Base-by-base conservation (phyloP, 139 green algal genomes). In the Micractinium conductrix region DNA sequence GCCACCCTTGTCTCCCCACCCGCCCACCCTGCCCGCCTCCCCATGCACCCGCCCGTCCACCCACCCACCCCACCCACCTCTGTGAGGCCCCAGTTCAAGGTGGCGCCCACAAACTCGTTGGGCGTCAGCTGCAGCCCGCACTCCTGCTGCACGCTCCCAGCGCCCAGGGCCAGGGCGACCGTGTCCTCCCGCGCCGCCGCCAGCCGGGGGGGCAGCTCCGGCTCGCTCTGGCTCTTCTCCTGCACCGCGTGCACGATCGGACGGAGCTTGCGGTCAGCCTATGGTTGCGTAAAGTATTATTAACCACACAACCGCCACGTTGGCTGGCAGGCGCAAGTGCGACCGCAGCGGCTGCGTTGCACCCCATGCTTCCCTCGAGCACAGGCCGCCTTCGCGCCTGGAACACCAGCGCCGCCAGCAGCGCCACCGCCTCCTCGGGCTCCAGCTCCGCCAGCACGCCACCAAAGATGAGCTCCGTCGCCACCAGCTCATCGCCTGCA, bases 401-500 rank as follows among this genome's bases (percentile, higher is more conserved):
- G 88, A 98, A 99, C 26, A 99, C 96, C 12, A 99, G 83, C 0
- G 95, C 93, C 19, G 91, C 95, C 42, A 99, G 90, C 65, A 99
- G 91, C 9, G 97, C 95, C 8, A 97, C 96, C 19, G 96, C 96
- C 90, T 99, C 96, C 43, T 93, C 93, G 0, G 96, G 92, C 5
- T 78, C 78, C 33, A 99, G 87, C 16, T 94, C 92, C 4, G 86
- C 81, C 76, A 99, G 85, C 62, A 98, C 71, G 17, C 95, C 95
- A 1, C 81, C 80, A 88, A 99, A 98, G 48, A 99, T 93, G 43
- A 95, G 87, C 92, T 99, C 97, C 4, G 96, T 97, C 63, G 91
- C 91, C 10, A 98, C 76, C 67, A 99, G 92, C 92, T 98, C 96
- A 83, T 98, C 94, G 9, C 95, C 76, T 82, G 76, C 73, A 76